Evolutionary conservation across 2,329 filamentous ascomycete genomes (phyloP).

Genomic region (Colletotrichum agaves): DNA sequence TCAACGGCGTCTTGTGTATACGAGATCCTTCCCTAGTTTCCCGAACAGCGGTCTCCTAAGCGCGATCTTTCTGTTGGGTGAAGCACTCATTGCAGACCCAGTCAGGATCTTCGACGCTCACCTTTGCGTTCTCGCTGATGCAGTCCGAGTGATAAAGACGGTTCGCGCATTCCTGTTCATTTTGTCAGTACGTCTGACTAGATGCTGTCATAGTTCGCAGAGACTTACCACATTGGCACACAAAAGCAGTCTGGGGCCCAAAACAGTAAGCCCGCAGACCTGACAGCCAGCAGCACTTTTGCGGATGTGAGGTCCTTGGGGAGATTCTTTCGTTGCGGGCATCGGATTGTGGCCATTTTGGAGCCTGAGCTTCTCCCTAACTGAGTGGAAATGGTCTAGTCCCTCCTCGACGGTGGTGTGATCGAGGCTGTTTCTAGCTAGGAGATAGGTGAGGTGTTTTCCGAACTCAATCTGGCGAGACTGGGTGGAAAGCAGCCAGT

Average conservation of each 20-base stretch:
- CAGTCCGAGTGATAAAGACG: conserved; percentile 63
- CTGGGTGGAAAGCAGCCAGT: conserved; percentile 62
- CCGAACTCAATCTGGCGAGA: conserved; percentile 64
- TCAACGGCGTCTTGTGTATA: not conserved
- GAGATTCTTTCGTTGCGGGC: conserved; percentile 42
- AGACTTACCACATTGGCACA: conserved; percentile 61
- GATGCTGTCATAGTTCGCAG: not conserved
- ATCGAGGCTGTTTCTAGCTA: conserved; percentile 59
- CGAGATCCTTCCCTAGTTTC: not conserved
- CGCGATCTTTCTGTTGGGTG: conserved; percentile 1
- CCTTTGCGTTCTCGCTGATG: conserved; percentile 44
- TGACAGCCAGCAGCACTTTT: conserved; percentile 58
- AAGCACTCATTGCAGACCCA: conserved; percentile 35
- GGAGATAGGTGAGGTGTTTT: conserved; percentile 63
- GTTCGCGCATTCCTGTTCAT: conserved; percentile 51
- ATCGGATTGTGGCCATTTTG: conserved; percentile 7
- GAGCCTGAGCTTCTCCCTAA: conserved; percentile 46
- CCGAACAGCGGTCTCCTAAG: conserved; percentile 1
- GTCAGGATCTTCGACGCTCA: conserved; percentile 49
- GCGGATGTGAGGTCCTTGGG: conserved; percentile 50
- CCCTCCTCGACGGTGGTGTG: conserved; percentile 57
- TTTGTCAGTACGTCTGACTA: not conserved
- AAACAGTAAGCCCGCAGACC: conserved; percentile 59
- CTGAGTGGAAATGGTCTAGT: conserved; percentile 54
- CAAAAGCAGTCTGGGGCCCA: conserved; percentile 58